phyloP scores from a whole-genome alignment of 495 filamentous ascomycete genomes.

The Podospora australis region DNA sequence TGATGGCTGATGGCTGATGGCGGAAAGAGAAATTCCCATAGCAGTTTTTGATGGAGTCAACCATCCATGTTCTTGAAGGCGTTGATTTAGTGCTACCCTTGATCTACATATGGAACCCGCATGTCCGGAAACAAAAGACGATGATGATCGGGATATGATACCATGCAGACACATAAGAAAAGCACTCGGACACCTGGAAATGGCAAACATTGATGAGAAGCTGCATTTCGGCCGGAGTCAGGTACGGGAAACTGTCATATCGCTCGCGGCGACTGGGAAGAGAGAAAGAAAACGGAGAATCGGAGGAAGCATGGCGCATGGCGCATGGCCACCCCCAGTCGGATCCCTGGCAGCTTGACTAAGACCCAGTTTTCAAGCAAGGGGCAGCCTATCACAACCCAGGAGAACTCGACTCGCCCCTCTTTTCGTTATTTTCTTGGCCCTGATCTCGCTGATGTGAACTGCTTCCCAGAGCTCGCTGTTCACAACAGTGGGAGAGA shows the following conservation, averaged over 20 bases:
- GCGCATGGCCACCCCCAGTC: slow-evolving; percentile 1
- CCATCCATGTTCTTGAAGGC: too few relatives aligned
- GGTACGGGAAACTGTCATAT: neutral
- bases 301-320: neutral
- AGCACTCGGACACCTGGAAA: neutral
- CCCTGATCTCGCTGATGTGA: neutral
- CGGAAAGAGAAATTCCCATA: too few relatives aligned
- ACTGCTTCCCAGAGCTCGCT: too few relatives aligned
- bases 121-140: too few relatives aligned
- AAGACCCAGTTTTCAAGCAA: slow-evolving; percentile 1
- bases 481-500: too few relatives aligned
- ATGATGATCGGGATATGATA: too few relatives aligned
- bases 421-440: neutral
- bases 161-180: neutral
- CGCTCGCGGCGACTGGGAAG: neutral
- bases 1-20: too few relatives aligned
- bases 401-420: neutral
- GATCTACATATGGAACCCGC: too few relatives aligned
- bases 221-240: slow-evolving; percentile 2
- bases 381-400: slow-evolving; percentile 4
- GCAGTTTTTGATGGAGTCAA: too few relatives aligned
- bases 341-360: neutral
- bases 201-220: neutral
- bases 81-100: too few relatives aligned
- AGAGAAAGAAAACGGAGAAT: neutral